Evolutionary conservation across 805 yeast species (phyloP).

Genomic region (Kluyveromyces siamensis): DNA sequence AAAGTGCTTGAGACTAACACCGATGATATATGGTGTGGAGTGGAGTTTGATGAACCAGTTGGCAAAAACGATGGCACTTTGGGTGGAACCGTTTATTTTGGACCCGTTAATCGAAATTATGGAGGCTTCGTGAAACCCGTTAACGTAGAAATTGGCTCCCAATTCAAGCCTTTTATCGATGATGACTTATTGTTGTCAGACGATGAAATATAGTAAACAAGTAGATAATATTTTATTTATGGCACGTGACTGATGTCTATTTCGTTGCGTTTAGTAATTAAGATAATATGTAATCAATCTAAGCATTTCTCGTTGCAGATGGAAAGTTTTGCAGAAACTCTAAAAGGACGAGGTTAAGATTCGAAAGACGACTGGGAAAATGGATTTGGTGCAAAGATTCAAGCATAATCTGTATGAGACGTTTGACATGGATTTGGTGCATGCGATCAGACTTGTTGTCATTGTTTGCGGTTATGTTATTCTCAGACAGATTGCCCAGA

Average conservation of each 20-base stretch:
- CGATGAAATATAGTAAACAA: constrained; percentile 28
- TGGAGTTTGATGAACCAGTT: constrained; percentile 74
- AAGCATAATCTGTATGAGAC: constrained; percentile 12
- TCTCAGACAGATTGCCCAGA: constrained; percentile 46
- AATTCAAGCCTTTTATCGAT: constrained; percentile 32
- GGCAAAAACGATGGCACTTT: constrained; percentile 82
- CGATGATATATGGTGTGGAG: constrained; percentile 66
- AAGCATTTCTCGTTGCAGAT: too few species aligned
- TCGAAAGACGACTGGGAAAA: not conserved
- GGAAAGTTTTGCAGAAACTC: not conserved
- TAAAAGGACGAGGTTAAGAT: not conserved
- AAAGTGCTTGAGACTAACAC: constrained; percentile 43
- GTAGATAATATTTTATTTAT: too few species aligned
- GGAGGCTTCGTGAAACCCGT: constrained; percentile 76
- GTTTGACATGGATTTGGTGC: constrained; percentile 11
- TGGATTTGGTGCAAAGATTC: constrained; percentile 9
- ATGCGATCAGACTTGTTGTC: constrained; percentile 28
- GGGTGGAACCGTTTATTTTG: constrained; percentile 52
- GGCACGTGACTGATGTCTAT: too few species aligned
- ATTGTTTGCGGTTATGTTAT: constrained; percentile 57
- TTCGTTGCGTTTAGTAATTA: too few species aligned
- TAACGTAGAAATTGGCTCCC: constrained; percentile 60
- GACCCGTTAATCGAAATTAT: constrained; percentile 41
- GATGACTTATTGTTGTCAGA: constrained; percentile 35
- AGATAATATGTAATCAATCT: too few species aligned